Base-by-base conservation (phyloP, 768 basidiomycete species). In the Lentinula raphanica region DNA sequence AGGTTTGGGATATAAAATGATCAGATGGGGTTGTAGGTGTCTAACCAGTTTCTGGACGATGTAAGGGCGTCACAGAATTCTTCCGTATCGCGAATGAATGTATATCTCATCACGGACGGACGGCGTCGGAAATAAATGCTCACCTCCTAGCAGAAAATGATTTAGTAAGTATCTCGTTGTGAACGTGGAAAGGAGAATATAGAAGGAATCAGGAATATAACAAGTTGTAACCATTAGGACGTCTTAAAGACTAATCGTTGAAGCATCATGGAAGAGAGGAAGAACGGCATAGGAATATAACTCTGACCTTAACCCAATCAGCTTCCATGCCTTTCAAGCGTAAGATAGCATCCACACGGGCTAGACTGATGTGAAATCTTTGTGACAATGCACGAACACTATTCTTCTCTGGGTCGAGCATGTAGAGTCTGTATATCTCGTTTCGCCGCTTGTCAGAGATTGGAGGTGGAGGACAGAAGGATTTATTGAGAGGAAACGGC, bases 191-290 rank as follows among this genome's bases (percentile, higher is more conserved):
- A 40, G 17, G 21, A 12, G 35, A 5, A 64, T 54, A 53, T 59
- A 36, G 44, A 19, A 59, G 56, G 32, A 56, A 29, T 59, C 56
- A 63, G 15, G 54, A 44, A 51, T 53, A 60, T 44, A 38, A 54
- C 54, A 21, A 60, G 65, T 67, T 83, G 75, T 83, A 90, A 91
- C 88, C 90, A 90, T 82, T 73, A 69, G 61, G 62, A 61, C 66
- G 87, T 92, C 92, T 92, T 87, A 71, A 92, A 92, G 91, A 95
- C 92, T 94, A 95, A 95, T 94, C 93, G 87, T 80, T 72, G 71
- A 72, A 74, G 79, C 87, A 85, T 80, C 74, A 73, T 68, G 36
- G 64, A 46, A 65, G 61, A 60, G 23, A 60, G 61, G 63, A 49
- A 27, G 44, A 40, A 63, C 35, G 51, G 49, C 59, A 13, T 35